Conservation (phyloP, 2,329 filamentous ascomycete species). For the Plenodomus lindquistii region DNA sequence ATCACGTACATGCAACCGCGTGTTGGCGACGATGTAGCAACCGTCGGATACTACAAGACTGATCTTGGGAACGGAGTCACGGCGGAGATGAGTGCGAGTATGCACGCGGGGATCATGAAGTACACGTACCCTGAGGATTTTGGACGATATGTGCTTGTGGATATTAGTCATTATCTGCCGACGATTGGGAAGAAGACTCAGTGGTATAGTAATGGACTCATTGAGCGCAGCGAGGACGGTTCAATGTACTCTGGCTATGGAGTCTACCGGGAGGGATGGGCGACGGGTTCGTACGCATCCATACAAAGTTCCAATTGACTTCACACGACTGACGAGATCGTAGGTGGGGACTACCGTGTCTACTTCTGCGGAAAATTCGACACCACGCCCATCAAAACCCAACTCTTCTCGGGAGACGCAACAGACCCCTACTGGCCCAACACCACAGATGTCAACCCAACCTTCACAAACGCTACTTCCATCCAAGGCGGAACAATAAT, state of each 20-base stretch:
- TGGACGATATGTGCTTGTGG: constrained; percentile 48
- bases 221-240: constrained; percentile 23
- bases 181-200: constrained; percentile 25
- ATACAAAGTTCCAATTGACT: neutral
- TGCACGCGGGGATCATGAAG: constrained; percentile 62
- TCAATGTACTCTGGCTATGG: constrained; percentile 31
- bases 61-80: constrained; percentile 59
- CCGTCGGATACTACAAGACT: constrained; percentile 66
- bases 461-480: constrained; percentile 20
- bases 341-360: constrained; percentile 5
- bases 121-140: constrained; percentile 60
- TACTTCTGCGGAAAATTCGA: constrained; percentile 39
- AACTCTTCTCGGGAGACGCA: constrained; percentile 54
- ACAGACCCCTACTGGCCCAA: constrained; percentile 14
- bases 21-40: constrained; percentile 47
- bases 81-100: constrained; percentile 61
- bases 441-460: constrained; percentile 9
- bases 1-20: constrained; percentile 45
- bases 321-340: neutral
- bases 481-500: neutral
- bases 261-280: constrained; percentile 34
- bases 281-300: constrained; percentile 31
- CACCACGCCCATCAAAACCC: constrained; percentile 16
- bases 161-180: constrained; percentile 49
- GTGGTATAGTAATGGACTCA: constrained; percentile 26